Conservation (phyloP, 495 filamentous ascomycete species). For the Monascus purpureus region DNA sequence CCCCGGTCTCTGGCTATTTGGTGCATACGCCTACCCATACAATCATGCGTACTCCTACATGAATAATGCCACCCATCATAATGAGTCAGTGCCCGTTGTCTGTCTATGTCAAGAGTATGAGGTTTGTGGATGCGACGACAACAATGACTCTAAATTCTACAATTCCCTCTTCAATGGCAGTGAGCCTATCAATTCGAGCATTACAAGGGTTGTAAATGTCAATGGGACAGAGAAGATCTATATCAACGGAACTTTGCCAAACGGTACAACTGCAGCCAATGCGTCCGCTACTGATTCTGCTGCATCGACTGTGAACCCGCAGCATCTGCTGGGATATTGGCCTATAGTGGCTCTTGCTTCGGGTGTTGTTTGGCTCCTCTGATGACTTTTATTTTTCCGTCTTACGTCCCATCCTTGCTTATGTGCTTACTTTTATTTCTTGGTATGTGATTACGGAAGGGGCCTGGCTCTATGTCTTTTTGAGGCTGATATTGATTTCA, state of each 20-base stretch:
- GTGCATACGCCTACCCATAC: slow-evolving; percentile 51
- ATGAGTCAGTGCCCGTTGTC: slow-evolving; percentile 55
- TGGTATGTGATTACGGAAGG: too few relatives aligned
- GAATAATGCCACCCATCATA: slow-evolving; percentile 27
- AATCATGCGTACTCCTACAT: slow-evolving; percentile 44
- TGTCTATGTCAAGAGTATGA: slow-evolving; percentile 60
- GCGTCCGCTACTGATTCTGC: slow-evolving; percentile 5
- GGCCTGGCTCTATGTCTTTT: too few relatives aligned
- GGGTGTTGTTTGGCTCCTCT: slow-evolving; percentile 31
- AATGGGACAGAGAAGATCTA: slow-evolving; percentile 66
- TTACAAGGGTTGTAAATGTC: slow-evolving; percentile 46
- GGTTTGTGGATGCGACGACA: slow-evolving; percentile 76
- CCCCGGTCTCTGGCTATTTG: slow-evolving; percentile 44
- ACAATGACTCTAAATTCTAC: slow-evolving; percentile 43
- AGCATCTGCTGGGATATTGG: slow-evolving; percentile 46
- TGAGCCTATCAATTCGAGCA: slow-evolving; percentile 47
- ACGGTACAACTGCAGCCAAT: slow-evolving; percentile 61
- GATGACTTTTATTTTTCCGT: slow-evolving; percentile 3
- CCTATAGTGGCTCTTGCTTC: slow-evolving; percentile 40
- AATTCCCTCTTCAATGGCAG: slow-evolving; percentile 51
- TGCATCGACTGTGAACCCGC: slow-evolving; percentile 17
- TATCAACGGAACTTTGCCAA: slow-evolving; percentile 75
- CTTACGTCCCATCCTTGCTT: too few relatives aligned
- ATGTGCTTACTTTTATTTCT: too few relatives aligned
- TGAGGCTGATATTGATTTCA: too few relatives aligned